Conservation (phyloP, 2,329 filamentous ascomycete species). For the Xylaria sp. region DNA sequence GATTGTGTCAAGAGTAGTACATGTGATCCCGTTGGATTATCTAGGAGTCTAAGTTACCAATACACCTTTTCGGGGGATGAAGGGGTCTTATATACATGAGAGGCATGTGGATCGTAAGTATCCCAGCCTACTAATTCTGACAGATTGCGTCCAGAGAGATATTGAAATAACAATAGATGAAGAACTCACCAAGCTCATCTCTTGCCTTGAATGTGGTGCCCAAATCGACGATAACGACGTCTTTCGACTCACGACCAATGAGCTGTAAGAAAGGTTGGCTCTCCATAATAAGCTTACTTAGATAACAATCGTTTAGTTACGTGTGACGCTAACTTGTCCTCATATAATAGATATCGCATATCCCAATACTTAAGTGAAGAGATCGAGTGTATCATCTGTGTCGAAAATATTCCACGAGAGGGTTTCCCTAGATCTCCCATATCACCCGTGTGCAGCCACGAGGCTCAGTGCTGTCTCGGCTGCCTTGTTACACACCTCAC, state of each 20-base stretch:
- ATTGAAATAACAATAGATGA: constrained; percentile 14
- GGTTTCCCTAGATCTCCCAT: constrained; percentile 20
- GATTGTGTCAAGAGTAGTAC: constrained; percentile 21
- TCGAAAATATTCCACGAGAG: constrained; percentile 23
- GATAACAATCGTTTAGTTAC: not conserved
- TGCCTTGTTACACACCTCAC: constrained; percentile 24
- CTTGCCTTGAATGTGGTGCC: constrained; percentile 22
- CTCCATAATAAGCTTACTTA: not conserved
- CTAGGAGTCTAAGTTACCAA: too few species aligned
- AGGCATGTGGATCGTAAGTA: too few species aligned
- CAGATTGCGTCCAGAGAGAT: constrained; percentile 16
- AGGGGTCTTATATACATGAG: too few species aligned
- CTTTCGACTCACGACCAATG: constrained; percentile 12
- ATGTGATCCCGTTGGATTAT: too few species aligned
- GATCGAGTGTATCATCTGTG: constrained; percentile 25
- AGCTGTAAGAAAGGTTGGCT: constrained; percentile 20
- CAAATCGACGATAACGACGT: constrained; percentile 20
- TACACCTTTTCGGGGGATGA: too few species aligned
- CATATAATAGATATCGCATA: constrained; percentile 17
- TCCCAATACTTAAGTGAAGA: constrained; percentile 15
- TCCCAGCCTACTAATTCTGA: too few species aligned
- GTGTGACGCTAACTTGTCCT: constrained; percentile 1
- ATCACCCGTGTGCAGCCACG: constrained; percentile 21
- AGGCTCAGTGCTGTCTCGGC: constrained; percentile 17
- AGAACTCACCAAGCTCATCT: constrained; percentile 15